Evolutionary conservation across 2,329 filamentous ascomycete species (phyloP).

Genomic region (Exophiala spinifera): DNA sequence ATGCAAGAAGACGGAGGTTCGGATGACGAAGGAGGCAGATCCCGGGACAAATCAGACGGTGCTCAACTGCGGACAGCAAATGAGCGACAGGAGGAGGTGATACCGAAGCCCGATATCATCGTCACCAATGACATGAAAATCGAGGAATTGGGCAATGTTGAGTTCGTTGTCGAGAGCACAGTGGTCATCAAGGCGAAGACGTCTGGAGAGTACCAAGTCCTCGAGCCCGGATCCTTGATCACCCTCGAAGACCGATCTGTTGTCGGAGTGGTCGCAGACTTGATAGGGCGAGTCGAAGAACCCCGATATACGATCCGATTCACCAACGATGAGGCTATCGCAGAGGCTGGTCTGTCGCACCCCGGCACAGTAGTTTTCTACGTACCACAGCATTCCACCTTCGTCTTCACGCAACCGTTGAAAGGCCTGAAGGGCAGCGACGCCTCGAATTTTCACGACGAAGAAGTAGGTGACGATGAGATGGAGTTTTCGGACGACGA

Average conservation of each 20-base stretch:
- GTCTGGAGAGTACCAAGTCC: slow-evolving; percentile 77
- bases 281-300: slow-evolving; percentile 78
- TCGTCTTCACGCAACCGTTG: slow-evolving; percentile 81
- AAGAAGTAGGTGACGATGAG: slow-evolving; percentile 81
- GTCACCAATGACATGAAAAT: slow-evolving; percentile 76
- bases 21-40: slow-evolving; percentile 68
- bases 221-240: slow-evolving; percentile 79
- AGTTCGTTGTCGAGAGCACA: slow-evolving; percentile 74
- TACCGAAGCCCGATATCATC: slow-evolving; percentile 73
- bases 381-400: slow-evolving; percentile 71
- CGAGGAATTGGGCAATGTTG: slow-evolving; percentile 69
- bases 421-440: slow-evolving; percentile 82
- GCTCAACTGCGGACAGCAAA: slow-evolving; percentile 73
- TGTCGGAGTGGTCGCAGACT: slow-evolving; percentile 79
- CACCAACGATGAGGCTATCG: slow-evolving; percentile 64
- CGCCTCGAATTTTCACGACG: slow-evolving; percentile 91
- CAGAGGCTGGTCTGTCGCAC: slow-evolving; percentile 53
- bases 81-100: slow-evolving; percentile 62
- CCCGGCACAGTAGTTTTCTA: slow-evolving; percentile 74
- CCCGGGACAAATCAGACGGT: slow-evolving; percentile 36
- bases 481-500: slow-evolving; percentile 97
- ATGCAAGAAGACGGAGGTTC: slow-evolving; percentile 80
- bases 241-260: slow-evolving; percentile 73
- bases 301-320: slow-evolving; percentile 85
- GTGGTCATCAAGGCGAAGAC: slow-evolving; percentile 74